Base-by-base conservation (phyloP, 495 filamentous ascomycete species). In the Trichodelitschia bisporula region DNA sequence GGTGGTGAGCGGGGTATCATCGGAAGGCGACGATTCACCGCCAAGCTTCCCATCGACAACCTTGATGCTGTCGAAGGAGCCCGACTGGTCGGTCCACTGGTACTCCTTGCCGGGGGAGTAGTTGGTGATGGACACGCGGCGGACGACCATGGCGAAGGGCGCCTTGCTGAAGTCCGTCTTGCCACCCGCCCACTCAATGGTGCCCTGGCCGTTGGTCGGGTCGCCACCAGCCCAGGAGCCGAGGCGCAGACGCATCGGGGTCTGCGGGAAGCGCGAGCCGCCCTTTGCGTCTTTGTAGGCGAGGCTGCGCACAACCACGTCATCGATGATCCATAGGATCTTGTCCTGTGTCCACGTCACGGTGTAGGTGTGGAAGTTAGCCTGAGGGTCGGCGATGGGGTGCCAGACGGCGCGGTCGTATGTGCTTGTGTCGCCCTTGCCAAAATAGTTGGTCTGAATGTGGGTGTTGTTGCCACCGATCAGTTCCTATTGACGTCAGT, bases 221-320 rank as follows among this genome's bases (percentile, higher is more conserved):
- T 86, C 78, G 34, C 80, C 80, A 32, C 77, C 82, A 35, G 76
- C 76, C 82, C 82, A 92, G 38, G 72, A 70, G 20, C 82, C 80
- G 28, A 89, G 53, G 38, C 69, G 76, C 31, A 90, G 54, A 49
- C 68, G 72, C 75, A 78, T 78, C 8, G 82, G 82, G 0, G 80
- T 79, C 43, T 90, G 79, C 3, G 82, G 82, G 42, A 73, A 92
- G 44, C 57, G 52, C 33, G 66, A 51, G 17, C 66, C 66, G 37
- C 59, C 54, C 15, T 34, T 20, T 16, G 46, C 40, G 28, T 69
- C 62, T 20, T 57, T 54, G 17, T 70, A 64, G 3, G 62, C 56
- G 13, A 89, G 57, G 1, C 66, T 71, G 24, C 80, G 70, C 18
- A 84, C 62, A 5, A 61, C 59, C 2, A 48, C 43, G 32, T 59